Base-by-base conservation (phyloP, 768 basidiomycete genomes). In the Chalciporus sphaerocephalus region DNA sequence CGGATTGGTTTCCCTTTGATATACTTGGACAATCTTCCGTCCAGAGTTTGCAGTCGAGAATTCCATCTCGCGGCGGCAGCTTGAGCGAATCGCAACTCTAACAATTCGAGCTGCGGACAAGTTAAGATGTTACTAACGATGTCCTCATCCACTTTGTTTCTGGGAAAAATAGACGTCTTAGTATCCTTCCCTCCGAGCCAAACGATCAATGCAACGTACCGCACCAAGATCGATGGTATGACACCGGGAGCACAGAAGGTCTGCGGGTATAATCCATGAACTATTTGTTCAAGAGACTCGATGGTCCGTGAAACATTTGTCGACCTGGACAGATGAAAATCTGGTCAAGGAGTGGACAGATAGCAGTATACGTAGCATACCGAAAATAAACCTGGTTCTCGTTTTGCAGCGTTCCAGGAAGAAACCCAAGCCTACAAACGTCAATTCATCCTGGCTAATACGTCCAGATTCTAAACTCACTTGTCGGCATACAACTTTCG, bases 271-370 rank as follows among this genome's bases (percentile, higher is more conserved):
- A 92, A 60, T 1, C 87, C 87, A 40, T 81, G 73, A n/a, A 86
- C 69, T 27, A 90, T 70, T 51, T 91, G 81, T 52, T 85, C 81
- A 15, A 89, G 64, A 0, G 82, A 82, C 54, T 90, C 85, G 13
- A 83, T 80, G 5, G 87, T 90, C 25, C 89, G 73, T 0, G 87
- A 78, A 61, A 92, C 79, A 56, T 87, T 85, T 2, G 89, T 92
- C 13, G 79, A 84, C 38, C 83, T 82, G 40, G 8, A 45, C 21
- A 25, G 44, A 44, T 20, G 32, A 6, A 15, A 21, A 30, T 25
- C 11, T 3, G 7, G 22, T 43, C 38, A 47, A 20, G 9, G 34
- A 22, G 24, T 21, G 6, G 22, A 47, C 7, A n/a, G 3, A 21
- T 27, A 34, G 6, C 17, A 32, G 1, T 15, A 38, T 1, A 18